Evolutionary conservation across 2,329 filamentous ascomycete genomes (phyloP).

Genomic region (Colletotrichum sojae): DNA sequence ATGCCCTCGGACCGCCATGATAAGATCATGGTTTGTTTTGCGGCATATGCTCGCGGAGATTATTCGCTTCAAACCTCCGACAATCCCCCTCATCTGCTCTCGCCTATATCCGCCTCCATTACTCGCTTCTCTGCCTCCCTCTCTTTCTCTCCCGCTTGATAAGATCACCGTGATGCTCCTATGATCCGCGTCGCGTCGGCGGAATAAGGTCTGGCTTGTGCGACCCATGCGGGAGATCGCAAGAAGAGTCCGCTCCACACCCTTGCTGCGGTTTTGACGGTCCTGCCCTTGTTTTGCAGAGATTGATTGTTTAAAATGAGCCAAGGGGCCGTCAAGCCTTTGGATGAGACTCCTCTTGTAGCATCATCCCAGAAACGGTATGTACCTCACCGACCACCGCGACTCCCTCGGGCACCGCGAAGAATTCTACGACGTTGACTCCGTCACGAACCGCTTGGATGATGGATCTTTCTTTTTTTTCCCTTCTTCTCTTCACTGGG

Average conservation of each 20-base stretch:
- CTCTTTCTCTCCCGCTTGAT: background rate
- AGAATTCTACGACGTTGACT: background rate
- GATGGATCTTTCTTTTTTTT: background rate
- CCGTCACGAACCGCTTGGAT: background rate
- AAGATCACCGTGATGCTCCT: constrained; percentile 14
- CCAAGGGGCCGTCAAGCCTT: constrained; percentile 21
- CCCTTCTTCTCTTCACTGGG: too few species aligned
- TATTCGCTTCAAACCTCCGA: constrained; percentile 8
- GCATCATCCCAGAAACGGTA: constrained; percentile 35
- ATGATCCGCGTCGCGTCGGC: constrained; percentile 30
- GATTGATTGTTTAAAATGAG: constrained; percentile 33
- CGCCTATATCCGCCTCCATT: background rate
- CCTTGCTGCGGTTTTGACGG: constrained; percentile 23
- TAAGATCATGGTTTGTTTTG: constrained; percentile 3
- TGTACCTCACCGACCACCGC: constrained; percentile 19
- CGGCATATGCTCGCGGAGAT: constrained; percentile 4
- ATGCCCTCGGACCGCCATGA: constrained; percentile 2
- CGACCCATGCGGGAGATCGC: constrained; percentile 38
- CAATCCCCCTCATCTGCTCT: background rate
- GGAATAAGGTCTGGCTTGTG: constrained; percentile 41
- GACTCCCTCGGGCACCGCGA: constrained; percentile 6
- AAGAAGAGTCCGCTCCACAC: background rate
- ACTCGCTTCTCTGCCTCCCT: background rate
- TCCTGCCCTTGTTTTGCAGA: constrained; percentile 16
- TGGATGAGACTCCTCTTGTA: constrained; percentile 36